Base-by-base conservation (phyloP, 2,329 filamentous ascomycete genomes). In the Aureobasidium sp. region DNA sequence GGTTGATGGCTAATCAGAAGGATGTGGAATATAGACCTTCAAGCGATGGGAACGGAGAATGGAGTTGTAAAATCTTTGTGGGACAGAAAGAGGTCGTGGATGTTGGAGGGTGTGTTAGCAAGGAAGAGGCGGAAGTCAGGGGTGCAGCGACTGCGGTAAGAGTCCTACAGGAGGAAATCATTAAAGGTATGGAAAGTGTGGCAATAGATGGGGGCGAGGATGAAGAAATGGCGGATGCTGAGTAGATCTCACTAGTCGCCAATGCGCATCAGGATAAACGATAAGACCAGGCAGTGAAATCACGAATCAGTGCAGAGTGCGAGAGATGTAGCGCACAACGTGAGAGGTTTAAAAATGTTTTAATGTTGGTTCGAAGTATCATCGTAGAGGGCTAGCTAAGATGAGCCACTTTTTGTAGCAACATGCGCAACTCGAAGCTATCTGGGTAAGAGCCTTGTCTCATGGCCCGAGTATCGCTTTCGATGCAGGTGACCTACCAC, bases 1-100 rank as follows among this genome's bases (percentile, higher is more conserved):
- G 87, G 0, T 74, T 79, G 48, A 66, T 88, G 36, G 84, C 84
- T 0, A 79, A 76, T 3, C 72, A 66, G 61, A 73, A 80, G 61
- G 79, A 70, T 32, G 81, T 90, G 0, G 71, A 75, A 37, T 91
- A 91, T 70, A 69, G 47, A 7, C 62, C 52, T 37, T 59, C 65
- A 37, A 45, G 63, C 34, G 11, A 58, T 7, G 49, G 29, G 36
- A 49, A 63, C 11, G 47, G 32, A 39, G 13, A 5, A 2, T 74
- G 71, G 63, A 66, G 37, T 9, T 75, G 73, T 39, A 69, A 69
- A 47, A 71, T 77, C 5, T 67, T 66, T 36, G 69, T 77, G 25
- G 75, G 71, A 1, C 71, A 67, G 1, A 63, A 65, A 42, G 66
- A 72, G 15, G 66, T 77, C 2, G 72, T 71, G 3, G 69, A 63